phyloP scores from a whole-genome alignment of 2,329 filamentous ascomycete species.

The Paraphoma sp. region DNA sequence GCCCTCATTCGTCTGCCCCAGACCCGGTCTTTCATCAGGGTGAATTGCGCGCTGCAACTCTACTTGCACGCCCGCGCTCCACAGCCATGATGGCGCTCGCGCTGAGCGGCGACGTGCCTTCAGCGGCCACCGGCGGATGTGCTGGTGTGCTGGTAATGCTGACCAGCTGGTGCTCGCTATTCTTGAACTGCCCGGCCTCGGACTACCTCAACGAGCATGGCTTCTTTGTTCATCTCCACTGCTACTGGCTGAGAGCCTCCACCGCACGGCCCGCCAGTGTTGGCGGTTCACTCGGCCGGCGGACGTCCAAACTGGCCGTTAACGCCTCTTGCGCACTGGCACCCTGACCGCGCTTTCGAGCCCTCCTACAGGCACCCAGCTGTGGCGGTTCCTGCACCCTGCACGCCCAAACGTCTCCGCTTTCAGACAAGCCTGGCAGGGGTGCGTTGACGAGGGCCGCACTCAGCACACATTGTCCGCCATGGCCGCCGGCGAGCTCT shows the following conservation, averaged over 20 bases:
- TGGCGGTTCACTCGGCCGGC: slow-evolving; percentile 27
- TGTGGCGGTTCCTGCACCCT: slow-evolving; percentile 36
- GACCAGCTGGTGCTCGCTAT: slow-evolving; percentile 8
- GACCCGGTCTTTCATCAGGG: slow-evolving; percentile 23
- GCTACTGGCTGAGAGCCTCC: slow-evolving; percentile 33
- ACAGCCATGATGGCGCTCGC: too few species aligned
- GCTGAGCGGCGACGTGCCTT: too few species aligned
- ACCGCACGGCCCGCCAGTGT: slow-evolving; percentile 35
- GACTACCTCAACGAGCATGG: slow-evolving; percentile 17
- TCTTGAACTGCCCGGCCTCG: slow-evolving; percentile 14
- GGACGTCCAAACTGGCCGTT: slow-evolving; percentile 33
- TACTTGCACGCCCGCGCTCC: slow-evolving; percentile 7
- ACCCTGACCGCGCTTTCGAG: slow-evolving; percentile 5
- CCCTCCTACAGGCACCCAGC: slow-evolving; percentile 24
- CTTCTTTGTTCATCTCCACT: slow-evolving; percentile 11
- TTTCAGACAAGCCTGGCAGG: slow-evolving; percentile 25
- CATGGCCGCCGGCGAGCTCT: slow-evolving; percentile 20
- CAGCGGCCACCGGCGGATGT: background rate
- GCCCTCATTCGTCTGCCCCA: slow-evolving; percentile 20
- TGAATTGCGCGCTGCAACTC: slow-evolving; percentile 27
- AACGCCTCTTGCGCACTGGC: slow-evolving; percentile 25
- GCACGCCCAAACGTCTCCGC: slow-evolving; percentile 41
- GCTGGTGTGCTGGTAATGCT: background rate
- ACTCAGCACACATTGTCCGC: slow-evolving; percentile 8
- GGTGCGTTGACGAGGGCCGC: slow-evolving; percentile 18